These are phyloP conservation scores for Podaxis sp. DNA, from an alignment of 768 basidiomycete species.

Conservation along the genomic window DNA sequence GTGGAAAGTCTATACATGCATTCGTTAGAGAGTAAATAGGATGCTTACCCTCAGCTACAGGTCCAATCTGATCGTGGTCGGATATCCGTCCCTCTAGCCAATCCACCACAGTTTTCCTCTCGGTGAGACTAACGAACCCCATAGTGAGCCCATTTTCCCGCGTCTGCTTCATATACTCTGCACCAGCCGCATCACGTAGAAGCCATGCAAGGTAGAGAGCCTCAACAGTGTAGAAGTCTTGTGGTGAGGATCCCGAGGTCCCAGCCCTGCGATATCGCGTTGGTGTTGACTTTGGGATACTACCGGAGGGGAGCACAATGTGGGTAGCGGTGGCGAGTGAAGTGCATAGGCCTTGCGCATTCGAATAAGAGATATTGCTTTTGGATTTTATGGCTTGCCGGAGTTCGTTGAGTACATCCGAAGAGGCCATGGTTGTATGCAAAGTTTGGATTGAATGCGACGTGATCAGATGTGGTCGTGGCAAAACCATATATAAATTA, in stretches of 20 bases:
- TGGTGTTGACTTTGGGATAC: constrained; percentile 64
- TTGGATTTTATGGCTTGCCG: constrained; percentile 60
- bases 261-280: constrained; percentile 78
- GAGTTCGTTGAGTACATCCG: constrained; percentile 54
- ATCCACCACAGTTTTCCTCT: constrained; percentile 81
- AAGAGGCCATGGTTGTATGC: constrained; percentile 25
- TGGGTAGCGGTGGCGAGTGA: constrained; percentile 59
- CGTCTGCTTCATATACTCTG: constrained; percentile 87
- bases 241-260: constrained; percentile 20
- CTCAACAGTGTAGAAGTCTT: constrained; percentile 75
- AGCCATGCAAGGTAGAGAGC: constrained; percentile 86
- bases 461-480: not conserved
- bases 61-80: constrained; percentile 48
- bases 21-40: not conserved
- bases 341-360: constrained; percentile 33
- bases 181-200: constrained; percentile 64
- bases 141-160: constrained; percentile 68
- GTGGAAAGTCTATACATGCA: not conserved
- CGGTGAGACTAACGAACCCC: constrained; percentile 82
- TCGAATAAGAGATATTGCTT: constrained; percentile 44
- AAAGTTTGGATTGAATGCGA: not conserved
- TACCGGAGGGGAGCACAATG: constrained; percentile 49
- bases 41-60: constrained; percentile 35
- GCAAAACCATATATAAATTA: not conserved
- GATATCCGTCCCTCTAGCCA: constrained; percentile 66